These are phyloP conservation scores for Rachicladosporium sp. DNA, from an alignment of 2,329 filamentous ascomycete species.

Conservation along the genomic window DNA sequence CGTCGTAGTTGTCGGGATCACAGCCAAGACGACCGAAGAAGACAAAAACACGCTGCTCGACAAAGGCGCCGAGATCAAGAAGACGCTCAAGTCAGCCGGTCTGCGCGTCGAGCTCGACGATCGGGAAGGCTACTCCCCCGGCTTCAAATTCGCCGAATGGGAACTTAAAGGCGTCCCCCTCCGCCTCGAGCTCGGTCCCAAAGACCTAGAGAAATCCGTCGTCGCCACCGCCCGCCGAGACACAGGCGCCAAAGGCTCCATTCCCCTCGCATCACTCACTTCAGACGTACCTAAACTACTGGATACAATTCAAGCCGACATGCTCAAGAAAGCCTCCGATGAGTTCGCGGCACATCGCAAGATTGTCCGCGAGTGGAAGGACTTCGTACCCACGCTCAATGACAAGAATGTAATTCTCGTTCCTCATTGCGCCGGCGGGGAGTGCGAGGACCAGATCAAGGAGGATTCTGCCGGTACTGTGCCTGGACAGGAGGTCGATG, in stretches of 20 bases:
- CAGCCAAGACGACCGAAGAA: constrained; percentile 71
- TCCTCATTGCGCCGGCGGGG: constrained; percentile 70
- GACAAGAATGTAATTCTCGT: constrained; percentile 86
- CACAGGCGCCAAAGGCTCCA: constrained; percentile 65
- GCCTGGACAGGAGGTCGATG: constrained; percentile 53
- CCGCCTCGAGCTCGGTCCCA: constrained; percentile 88
- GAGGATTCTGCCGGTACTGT: constrained; percentile 72
- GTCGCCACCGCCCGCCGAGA: constrained; percentile 82
- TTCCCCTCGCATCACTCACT: constrained; percentile 61
- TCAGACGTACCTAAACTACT: constrained; percentile 68
- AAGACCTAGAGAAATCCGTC: constrained; percentile 75
- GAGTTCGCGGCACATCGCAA: constrained; percentile 72
- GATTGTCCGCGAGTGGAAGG: constrained; percentile 71
- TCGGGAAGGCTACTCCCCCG: constrained; percentile 81
- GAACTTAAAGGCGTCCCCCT: constrained; percentile 92
- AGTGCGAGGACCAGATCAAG: constrained; percentile 93
- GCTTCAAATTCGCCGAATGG: constrained; percentile 99
- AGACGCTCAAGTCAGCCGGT: constrained; percentile 56
- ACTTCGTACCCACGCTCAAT: constrained; percentile 83
- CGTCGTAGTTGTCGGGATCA: constrained; percentile 86
- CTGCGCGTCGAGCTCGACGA: constrained; percentile 71
- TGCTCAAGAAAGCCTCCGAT: constrained; percentile 64
- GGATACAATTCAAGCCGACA: constrained; percentile 77
- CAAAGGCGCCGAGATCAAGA: constrained; percentile 59
- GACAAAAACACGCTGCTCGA: constrained; percentile 64